Base-by-base conservation (phyloP, 2,329 filamentous ascomycete genomes). In the Exophiala viscosa region DNA sequence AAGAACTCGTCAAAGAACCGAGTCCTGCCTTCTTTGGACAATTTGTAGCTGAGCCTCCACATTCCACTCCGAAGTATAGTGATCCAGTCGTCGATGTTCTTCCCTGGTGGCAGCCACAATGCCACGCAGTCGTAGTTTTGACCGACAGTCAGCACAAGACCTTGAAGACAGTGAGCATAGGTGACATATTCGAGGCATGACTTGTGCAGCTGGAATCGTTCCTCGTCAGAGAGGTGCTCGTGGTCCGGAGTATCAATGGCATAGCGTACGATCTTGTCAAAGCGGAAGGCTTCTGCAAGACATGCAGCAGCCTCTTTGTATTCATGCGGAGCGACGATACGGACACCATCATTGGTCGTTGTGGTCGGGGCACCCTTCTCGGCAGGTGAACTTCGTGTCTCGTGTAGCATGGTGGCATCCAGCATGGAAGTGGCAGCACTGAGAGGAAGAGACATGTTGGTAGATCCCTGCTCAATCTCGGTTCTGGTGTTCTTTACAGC, bases 1-100 rank as follows among this genome's bases (percentile, higher is more conserved):
- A 90, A 70, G 70, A 92, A 84, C 70, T 93, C 88, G 58, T 76
- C 72, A 71, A 88, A 90, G 78, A 90, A 90, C 59, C 89, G 86
- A 60, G 75, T 77, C 61, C 80, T 82, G 58, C 87, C 86, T 74
- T 91, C 87, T 48, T 76, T 65, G 9, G 86, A 85, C 56, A 93
- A 83, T 67, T 85, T 82, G 72, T 84, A 92, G 70, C 82, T 81
- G 57, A 92, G 78, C 58, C 85, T 79, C 87, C 87, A 91, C 74
- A 90, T 81, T 55, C 88, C 88, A 65, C 81, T 86, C 58, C 87
- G 85, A 60, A 91, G 70, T 57, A 83, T 78, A 48, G 87, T 89
- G 73, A 80, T 78, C 75, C 81, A 83, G 69, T 85, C 84, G 69
- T 92, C 87, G 70, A 86, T 83, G 68, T 86, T 81, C 66, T 82